A percentile compares a stretch with the other conserved stretches of the same genome.
Conservation (phyloP, 2,329 filamentous ascomycete genomes). For the Huntiella abstrusa region DNA sequence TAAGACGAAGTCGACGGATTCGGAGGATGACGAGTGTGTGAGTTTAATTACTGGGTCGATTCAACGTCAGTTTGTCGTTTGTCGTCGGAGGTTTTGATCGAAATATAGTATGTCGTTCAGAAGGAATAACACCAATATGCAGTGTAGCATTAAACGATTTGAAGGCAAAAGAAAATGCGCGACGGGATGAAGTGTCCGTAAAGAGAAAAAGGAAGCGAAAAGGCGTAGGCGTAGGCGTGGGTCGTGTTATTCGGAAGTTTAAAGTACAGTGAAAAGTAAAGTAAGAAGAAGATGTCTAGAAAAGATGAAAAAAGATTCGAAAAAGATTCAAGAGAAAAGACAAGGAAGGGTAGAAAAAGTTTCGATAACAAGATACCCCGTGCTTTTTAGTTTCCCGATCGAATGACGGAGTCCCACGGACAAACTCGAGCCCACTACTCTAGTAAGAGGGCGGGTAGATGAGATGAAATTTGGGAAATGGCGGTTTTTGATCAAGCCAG, state of each 20-base stretch:
- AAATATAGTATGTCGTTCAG: too few relatives aligned
- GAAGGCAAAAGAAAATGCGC: too few relatives aligned
- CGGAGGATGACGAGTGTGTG: too few relatives aligned
- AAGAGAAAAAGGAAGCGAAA: neutral
- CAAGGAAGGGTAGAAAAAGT: neutral
- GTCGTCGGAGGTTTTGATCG: too few relatives aligned
- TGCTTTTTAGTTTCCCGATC: neutral
- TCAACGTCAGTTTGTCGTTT: too few relatives aligned
- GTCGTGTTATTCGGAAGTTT: neutral
- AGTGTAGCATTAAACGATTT: constrained; percentile 3
- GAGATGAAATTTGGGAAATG: constrained; percentile 9
- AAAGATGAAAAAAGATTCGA: neutral
- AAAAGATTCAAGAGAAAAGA: neutral
- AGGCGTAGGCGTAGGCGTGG: neutral
- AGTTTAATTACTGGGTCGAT: too few relatives aligned
- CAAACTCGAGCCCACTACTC: too few relatives aligned
- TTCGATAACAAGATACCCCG: neutral
- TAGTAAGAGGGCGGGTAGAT: constrained; percentile 4
- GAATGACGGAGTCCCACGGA: neutral
- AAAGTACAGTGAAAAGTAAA: neutral
- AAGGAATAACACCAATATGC: constrained; percentile 2
- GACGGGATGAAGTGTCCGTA: neutral
- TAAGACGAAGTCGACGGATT: too few relatives aligned
- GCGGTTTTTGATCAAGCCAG: neutral
- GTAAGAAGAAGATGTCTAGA: neutral